Evolutionary conservation across 202 grass and related monocot species (phyloP), one percentile per base, ranked within the genome.

Genomic region (Digitaria exilis): DNA sequence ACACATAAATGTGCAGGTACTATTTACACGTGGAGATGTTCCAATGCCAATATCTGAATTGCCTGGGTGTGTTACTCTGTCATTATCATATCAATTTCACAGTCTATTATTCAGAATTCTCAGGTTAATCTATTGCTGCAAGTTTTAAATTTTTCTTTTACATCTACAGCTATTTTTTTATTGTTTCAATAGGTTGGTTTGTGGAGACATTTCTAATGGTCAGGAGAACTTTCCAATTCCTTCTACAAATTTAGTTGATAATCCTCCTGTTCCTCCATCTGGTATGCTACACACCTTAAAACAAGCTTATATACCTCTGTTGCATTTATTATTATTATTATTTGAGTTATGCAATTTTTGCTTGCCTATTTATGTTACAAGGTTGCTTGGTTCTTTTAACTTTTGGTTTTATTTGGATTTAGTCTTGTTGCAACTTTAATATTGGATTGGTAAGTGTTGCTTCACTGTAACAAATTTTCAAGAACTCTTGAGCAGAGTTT

Each of bases 221-320:
- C 87, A 82, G 50, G 94, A 97, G 59, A 91, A 79, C 29, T 42
- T 93, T 62, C 89, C 73, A 45, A 88, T 97, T 79, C 91, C 91
- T 37, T 84, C 82, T 62, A 88, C 94, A 77, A 97, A 97, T 91
- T 76, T 85, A 62, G 79, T 97, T 71, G 94, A 97, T 88, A 81
- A 87, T 66, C 87, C 90, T 31, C 89, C 91, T 52, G 49, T 83
- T 65, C 55, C 84, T 81, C 94, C 91, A 65, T 84, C 78, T 81
- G 89, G 89, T 81, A 85, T 85, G 69, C 65, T 79, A 73, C 41
- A 19, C 57, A 49, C 69, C 54, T 80, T 42, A 22, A 84, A 86
- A 6, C 19, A 65, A 49, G 29, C 43, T 45, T 60, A 67, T 72
- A 42, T 30, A 76, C 21, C 65, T 37, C 6, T 79, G 48, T 39